phyloP scores from a whole-genome alignment of 345 rosid genomes.

The Lepidium africanum region DNA sequence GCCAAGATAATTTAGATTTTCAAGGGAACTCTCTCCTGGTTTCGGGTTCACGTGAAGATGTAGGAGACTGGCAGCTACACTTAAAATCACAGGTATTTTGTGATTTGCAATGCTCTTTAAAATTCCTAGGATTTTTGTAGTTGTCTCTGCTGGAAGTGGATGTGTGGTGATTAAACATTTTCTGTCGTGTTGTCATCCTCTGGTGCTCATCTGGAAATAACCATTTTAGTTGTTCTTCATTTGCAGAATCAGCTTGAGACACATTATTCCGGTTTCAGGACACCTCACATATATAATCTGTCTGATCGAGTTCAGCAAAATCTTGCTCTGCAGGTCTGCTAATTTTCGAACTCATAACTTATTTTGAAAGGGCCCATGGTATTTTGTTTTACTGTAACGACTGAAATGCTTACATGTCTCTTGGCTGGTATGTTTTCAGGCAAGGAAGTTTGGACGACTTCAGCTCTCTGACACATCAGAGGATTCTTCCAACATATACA shows the following conservation, averaged over 20 bases:
- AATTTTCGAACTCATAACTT: background rate
- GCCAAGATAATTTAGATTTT: conserved; percentile 32
- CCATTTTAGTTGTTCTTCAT: background rate
- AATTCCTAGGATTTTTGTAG: background rate
- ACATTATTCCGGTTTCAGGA: conserved; percentile 86
- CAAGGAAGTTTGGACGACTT: conserved; percentile 47
- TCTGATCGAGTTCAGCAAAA: conserved; percentile 78
- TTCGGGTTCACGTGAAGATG: conserved; percentile 63
- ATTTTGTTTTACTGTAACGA: background rate
- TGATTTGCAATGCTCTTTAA: background rate
- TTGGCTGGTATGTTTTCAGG: conserved; percentile 37
- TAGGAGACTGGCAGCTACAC: conserved; percentile 91
- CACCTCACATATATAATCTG: conserved; percentile 84
- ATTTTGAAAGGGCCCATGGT: background rate
- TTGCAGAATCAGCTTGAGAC: conserved; percentile 58
- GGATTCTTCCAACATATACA: conserved; percentile 61
- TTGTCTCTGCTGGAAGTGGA: background rate
- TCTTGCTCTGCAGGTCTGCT: conserved; percentile 69
- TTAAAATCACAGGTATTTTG: conserved; percentile 55
- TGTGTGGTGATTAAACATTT: background rate
- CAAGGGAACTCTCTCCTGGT: conserved; percentile 57
- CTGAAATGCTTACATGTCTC: conserved; percentile 2
- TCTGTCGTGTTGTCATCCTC: background rate
- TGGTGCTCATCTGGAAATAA: conserved; percentile 20
- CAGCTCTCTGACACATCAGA: conserved; percentile 65